Conservation (phyloP, 148 eudicot species). For the Camellia japonica region DNA sequence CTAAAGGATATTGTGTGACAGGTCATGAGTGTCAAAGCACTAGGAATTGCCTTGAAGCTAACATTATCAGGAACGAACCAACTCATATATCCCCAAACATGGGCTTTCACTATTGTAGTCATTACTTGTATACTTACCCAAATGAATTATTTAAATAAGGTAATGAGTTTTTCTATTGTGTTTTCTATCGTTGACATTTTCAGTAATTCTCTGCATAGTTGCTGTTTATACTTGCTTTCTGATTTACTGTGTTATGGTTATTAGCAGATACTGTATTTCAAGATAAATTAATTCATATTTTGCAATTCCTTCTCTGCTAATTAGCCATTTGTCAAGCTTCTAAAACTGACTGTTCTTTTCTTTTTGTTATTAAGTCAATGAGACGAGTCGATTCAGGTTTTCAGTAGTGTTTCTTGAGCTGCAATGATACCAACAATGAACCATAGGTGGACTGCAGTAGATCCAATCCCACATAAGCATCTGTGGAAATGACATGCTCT, state of each 20-base stretch:
- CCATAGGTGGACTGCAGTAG: background rate
- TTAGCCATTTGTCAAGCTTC: background rate
- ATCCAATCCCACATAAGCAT: background rate
- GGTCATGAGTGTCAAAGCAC: conserved; percentile 91
- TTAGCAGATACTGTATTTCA: background rate
- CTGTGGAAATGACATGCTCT: background rate
- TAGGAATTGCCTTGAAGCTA: conserved; percentile 78
- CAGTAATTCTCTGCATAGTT: background rate
- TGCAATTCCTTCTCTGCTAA: conserved; percentile 7
- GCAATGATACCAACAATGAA: background rate
- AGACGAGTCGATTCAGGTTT: background rate
- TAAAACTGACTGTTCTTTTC: background rate
- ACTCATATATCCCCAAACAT: conserved; percentile 72
- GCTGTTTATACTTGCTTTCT: background rate
- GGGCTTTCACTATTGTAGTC: conserved; percentile 65
- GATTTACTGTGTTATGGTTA: background rate
- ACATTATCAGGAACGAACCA: conserved; percentile 78
- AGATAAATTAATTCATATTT: background rate
- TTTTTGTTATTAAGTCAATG: background rate
- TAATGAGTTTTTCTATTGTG: conserved; percentile 15
- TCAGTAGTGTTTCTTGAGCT: background rate
- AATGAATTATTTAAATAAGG: conserved; percentile 86
- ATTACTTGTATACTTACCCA: conserved; percentile 65
- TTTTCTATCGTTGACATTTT: background rate
- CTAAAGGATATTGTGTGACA: conserved; percentile 31